Percentiles rank a stretch among this genome's conserved stretches.
Conservation (phyloP, 2,329 filamentous ascomycete species). For the Macroventuria anomochaeta region DNA sequence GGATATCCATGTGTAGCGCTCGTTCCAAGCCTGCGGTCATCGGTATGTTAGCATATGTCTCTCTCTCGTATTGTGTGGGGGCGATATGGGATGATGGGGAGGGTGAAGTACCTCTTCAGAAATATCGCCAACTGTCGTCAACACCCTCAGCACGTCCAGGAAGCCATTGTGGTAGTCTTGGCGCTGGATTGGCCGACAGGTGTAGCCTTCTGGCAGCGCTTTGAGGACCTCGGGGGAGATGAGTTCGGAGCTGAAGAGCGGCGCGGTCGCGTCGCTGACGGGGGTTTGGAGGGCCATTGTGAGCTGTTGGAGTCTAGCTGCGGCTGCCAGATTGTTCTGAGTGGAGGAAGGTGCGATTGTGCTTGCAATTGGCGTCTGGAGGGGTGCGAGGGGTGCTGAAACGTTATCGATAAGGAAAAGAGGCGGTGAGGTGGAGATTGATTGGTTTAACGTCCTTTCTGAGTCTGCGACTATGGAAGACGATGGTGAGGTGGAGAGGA, state of each 20-base stretch:
- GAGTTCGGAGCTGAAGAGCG: conserved; percentile 78
- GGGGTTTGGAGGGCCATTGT: conserved; percentile 17
- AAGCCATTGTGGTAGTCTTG: conserved; percentile 83
- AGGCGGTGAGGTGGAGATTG: conserved; percentile 27
- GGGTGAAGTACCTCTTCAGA: conserved; percentile 61
- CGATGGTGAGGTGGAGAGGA: neutral
- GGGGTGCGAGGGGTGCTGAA: conserved; percentile 12
- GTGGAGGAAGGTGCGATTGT: neutral
- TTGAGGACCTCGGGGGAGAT: conserved; percentile 77
- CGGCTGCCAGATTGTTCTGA: conserved; percentile 5
- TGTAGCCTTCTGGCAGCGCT: conserved; percentile 80
- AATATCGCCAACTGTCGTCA: conserved; percentile 93
- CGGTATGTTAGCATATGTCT: neutral
- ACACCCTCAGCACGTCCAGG: conserved; percentile 86
- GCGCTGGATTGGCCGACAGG: conserved; percentile 77
- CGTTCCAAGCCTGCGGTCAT: conserved; percentile 63
- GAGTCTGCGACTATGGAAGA: too few relatives aligned
- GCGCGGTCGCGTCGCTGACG: conserved; percentile 47
- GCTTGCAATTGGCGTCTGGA: conserved; percentile 8
- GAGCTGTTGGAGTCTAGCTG: conserved; percentile 4
- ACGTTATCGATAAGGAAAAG: conserved; percentile 31
- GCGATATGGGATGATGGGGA: neutral
- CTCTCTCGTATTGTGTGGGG: neutral
- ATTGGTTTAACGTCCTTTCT: too few relatives aligned
- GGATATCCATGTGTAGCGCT: conserved; percentile 83